Conservation (phyloP, 2,329 filamentous ascomycete species). For the Cladosporium halotolerans region DNA sequence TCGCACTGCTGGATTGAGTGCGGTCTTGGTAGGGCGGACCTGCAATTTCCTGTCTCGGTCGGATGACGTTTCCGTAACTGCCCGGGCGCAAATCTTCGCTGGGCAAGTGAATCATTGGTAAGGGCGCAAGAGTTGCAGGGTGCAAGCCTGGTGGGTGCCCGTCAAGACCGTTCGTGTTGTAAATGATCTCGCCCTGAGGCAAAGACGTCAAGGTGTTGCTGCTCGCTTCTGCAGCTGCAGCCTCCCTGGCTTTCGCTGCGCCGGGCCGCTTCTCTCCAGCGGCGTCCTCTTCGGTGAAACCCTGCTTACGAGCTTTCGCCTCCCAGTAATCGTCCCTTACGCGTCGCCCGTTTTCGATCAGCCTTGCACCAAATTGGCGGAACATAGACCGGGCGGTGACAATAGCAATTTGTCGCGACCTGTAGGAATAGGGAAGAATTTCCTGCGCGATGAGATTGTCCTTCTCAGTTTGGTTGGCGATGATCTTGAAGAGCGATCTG, state of each 20-base stretch:
- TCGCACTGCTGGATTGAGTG: conserved; percentile 65
- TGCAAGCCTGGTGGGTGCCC: conserved; percentile 45
- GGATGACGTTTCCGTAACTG: conserved; percentile 77
- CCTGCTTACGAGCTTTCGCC: conserved; percentile 91
- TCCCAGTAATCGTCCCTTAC: conserved; percentile 99
- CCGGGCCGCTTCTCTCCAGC: conserved; percentile 95
- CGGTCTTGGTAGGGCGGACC: conserved; percentile 85
- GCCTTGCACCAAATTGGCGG: conserved; percentile 89
- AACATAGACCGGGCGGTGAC: conserved; percentile 98
- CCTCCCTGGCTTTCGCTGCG: conserved; percentile 79
- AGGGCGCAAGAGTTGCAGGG: conserved; percentile 62
- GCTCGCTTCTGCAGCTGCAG: conserved; percentile 60
- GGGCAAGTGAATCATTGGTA: conserved; percentile 78
- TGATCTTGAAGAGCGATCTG: conserved; percentile 92
- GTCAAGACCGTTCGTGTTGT: conserved; percentile 59
- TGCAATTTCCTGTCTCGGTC: conserved; percentile 81
- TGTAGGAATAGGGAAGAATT: conserved; percentile 92
- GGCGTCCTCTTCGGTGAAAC: conserved; percentile 92
- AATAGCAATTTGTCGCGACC: conserved; percentile 96
- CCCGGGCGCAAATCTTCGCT: conserved; percentile 71
- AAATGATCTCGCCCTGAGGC: conserved; percentile 80
- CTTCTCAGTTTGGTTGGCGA: conserved; percentile 91
- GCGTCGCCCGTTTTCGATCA: conserved; percentile 81
- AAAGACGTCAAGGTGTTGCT: conserved; percentile 54
- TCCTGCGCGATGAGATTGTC: conserved; percentile 93